Base-by-base conservation (phyloP, 2,329 filamentous ascomycete genomes). In the Trichoderma koningiopsis region DNA sequence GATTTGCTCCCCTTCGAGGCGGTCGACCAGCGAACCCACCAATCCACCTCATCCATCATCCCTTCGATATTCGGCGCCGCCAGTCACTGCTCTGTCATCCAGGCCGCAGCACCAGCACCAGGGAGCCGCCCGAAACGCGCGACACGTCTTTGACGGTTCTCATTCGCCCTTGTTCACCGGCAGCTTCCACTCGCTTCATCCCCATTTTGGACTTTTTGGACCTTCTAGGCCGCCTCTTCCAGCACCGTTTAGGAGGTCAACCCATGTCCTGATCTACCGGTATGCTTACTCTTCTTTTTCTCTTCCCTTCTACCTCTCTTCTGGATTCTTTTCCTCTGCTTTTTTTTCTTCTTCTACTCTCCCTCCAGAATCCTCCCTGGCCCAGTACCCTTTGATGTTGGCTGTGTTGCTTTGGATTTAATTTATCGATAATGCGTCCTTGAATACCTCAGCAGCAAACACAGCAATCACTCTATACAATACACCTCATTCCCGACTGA, bases 181-280 rank as follows among this genome's bases (percentile, higher is more conserved):
- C n/a, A 37, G 63, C 63, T 67, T 67, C 47, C 64, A 33, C 37
- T 57, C 56, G 47, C 52, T 70, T 65, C 40, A 22, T 57, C 64
- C 64, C 33, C 35, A 31, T 22, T 49, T 52, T 55, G 37, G 68
- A 57, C 40, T 31, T 60, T 49, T 70, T 64, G 61, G 68, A 29
- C 35, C 56, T 43, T 53, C 47, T 27, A 24, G 43, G 60, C 61
- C 60, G 66, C 35, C 22, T 40, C 61, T 69, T 33, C 14, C 52
- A 40, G 35, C 61, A 49, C 13, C 47, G 55, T 56, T 67, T 68
- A 59, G 68, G 64, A 61, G 56, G 49, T 31, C 40, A 47, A 53
- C 68, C 57, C 56, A 70, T 70, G 68, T 67, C 64, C 57, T 67
- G 49, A 59, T 35, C 57, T 62, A 62, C 57, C 65, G 68, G 68